Evolutionary conservation across 306 rosid species (phyloP), one percentile per base, ranked within the genome.

Genomic region (Cucurbita pepo): DNA sequence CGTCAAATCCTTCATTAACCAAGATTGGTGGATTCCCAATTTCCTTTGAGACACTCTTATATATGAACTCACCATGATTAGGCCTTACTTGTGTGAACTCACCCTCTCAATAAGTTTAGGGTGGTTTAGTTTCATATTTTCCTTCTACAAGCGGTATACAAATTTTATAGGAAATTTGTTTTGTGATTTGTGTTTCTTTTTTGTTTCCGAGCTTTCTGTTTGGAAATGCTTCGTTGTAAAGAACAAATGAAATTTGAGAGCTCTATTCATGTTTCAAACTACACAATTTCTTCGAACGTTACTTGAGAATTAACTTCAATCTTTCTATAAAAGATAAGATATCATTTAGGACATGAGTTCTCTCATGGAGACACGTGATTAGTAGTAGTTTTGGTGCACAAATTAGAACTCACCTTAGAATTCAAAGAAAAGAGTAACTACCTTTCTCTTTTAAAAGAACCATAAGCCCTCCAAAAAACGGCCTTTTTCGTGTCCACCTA

Each of bases 11-110:
- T 86, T 86, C 73, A 64, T 86, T n/a, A 58, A 86, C 66, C 73
- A 79, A 14, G 86, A 83, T 45, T 16, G 18, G 0, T 86, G 86
- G 87, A 72, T 77, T 72, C 8, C 52, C 6, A 43, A 5, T 4
- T 1, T 60, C 21, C 52, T 15, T 41, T 64, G 36, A 64, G 18
- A 40, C 52, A 40, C 34, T 10, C 22, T 15, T 12, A 25, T 25
- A 8, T 11, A 15, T 8, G 10, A 25, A n/a, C 45, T 36, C 66
- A 60, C 6, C 2, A 13, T 36, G 9, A 13, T 60, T 38, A 30
- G 45, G 13, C 6, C 66, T 36, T 14, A 14, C 45, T 37, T 60
- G 2, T 60, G 45, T 60, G 36, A 36, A 38, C 34, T 60, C 66
- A 6, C 21, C 11, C 66, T 3, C 0, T 34, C 44, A 60, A 12